Evolutionary conservation across 148 eudicot species (phyloP), one percentile per base, ranked within the genome.

Genomic region (Rhododendron molle): DNA sequence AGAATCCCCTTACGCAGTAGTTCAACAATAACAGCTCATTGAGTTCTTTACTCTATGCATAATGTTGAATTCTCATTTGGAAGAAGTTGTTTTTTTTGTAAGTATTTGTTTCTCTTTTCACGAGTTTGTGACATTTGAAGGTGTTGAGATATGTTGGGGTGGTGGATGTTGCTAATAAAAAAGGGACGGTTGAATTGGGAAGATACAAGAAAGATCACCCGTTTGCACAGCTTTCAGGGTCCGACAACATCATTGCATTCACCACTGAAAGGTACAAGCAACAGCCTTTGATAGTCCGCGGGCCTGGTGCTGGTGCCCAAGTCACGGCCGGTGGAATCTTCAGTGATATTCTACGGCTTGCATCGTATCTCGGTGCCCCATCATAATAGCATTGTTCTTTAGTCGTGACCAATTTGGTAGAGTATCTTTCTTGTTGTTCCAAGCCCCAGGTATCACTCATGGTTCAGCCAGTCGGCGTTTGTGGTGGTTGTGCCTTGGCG

Each of bases 301-400:
- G 98, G 7, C 99, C 99, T 14, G 99, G 99, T 71, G 99, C 98
- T 40, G 99, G 99, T 5, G 98, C 96, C 4, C 93, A 92, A 87
- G 99, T 97, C 40, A 97, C 98, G 2, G 99, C 99, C 74, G 99
- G 98, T 50, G 99, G 99, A 81, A 94, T 97, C 79, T 97, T 97
- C 86, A 95, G 98, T 65, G 99, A 97, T 88, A 90, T 97, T 26
- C 87, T 97, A 86, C 93, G 96, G 38, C 90, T 97, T 85, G 96
- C 99, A 81, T 95, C 98, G 2, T 91, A 97, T 89, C 98, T 97
- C 1, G 99, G 99, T 21, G 98, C 99, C 69, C 98, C 99, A 21
- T 97, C 99, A 78, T 97, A 92, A 80, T 65, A 26, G 21, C 58
- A 21, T 38, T 10, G 14, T 69, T 44, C 36, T 65, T 20, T 32